These are phyloP conservation scores for Cercospora sojina DNA, from an alignment of 2,329 filamentous ascomycete genomes.

Conservation along the genomic window DNA sequence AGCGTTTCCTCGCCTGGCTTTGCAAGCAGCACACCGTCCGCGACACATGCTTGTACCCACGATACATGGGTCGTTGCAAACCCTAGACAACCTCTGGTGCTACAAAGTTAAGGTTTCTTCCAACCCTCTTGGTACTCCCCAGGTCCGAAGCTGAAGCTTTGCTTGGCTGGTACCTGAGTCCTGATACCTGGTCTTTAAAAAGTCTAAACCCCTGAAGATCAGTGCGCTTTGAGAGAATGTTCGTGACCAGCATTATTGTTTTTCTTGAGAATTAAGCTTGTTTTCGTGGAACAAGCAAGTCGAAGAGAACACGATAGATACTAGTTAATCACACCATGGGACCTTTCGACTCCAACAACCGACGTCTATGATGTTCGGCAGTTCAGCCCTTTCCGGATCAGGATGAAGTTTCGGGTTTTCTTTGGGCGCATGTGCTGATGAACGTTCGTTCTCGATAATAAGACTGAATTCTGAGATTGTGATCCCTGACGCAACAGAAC, in stretches of 20 bases:
- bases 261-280: neutral
- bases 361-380: neutral
- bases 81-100: slow-evolving; percentile 49
- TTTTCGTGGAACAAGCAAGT: neutral
- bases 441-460: no score
- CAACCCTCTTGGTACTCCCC: neutral
- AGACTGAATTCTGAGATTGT: no score
- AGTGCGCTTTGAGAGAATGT: neutral
- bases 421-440: no score
- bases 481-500: no score
- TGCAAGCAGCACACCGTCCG: slow-evolving; percentile 65
- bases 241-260: neutral
- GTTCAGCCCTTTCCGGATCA: neutral
- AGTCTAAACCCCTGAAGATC: neutral
- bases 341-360: neutral
- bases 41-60: slow-evolving; percentile 72
- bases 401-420: neutral
- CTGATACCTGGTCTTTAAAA: neutral
- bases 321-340: neutral
- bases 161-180: neutral
- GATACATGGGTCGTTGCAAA: slow-evolving; percentile 78
- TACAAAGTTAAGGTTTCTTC: neutral
- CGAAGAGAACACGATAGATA: neutral
- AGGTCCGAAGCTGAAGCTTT: neutral
- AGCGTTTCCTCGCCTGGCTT: slow-evolving; percentile 72